Conservation (phyloP, 1,139 yeast genomes). For the Candida gigantensis region DNA sequence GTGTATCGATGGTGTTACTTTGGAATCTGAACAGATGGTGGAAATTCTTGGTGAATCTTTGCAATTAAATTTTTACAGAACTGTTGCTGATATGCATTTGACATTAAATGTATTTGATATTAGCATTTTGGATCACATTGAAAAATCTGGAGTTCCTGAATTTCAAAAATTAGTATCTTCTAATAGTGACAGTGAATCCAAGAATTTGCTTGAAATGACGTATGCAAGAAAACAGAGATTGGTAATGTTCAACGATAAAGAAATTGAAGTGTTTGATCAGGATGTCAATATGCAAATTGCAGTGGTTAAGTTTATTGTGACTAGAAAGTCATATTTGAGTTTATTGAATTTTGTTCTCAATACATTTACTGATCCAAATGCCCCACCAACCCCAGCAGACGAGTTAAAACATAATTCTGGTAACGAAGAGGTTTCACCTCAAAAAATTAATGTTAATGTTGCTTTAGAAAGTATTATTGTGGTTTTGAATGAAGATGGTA, state of each 20-base stretch:
- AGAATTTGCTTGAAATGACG: conserved; percentile 61
- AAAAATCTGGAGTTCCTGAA: conserved; percentile 60
- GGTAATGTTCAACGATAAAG: conserved; percentile 56
- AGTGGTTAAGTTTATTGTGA: conserved; percentile 72
- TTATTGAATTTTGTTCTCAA: conserved; percentile 78
- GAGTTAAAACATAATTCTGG: conserved; percentile 62
- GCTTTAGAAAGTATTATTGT: conserved; percentile 73
- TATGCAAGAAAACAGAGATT: conserved; percentile 62
- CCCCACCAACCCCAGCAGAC: conserved; percentile 68
- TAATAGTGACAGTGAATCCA: conserved; percentile 39
- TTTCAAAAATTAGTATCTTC: conserved; percentile 74
- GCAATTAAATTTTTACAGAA: conserved; percentile 58
- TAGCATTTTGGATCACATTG: conserved; percentile 74
- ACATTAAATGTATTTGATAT: conserved; percentile 66
- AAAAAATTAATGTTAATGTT: conserved; percentile 68
- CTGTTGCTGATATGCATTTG: conserved; percentile 63
- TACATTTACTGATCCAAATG: conserved; percentile 83
- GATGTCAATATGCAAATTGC: conserved; percentile 74
- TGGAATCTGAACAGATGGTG: conserved; percentile 67
- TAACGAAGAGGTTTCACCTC: conserved; percentile 62
- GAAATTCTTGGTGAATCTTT: conserved; percentile 73
- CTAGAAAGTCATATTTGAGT: conserved; percentile 78
- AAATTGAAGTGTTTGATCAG: conserved; percentile 77
- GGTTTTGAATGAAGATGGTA: conserved; percentile 80
- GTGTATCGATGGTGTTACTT: conserved; percentile 62